Evolutionary conservation across 2,329 filamentous ascomycete species (phyloP).

Genomic region (Kalaharituber pfeilii): DNA sequence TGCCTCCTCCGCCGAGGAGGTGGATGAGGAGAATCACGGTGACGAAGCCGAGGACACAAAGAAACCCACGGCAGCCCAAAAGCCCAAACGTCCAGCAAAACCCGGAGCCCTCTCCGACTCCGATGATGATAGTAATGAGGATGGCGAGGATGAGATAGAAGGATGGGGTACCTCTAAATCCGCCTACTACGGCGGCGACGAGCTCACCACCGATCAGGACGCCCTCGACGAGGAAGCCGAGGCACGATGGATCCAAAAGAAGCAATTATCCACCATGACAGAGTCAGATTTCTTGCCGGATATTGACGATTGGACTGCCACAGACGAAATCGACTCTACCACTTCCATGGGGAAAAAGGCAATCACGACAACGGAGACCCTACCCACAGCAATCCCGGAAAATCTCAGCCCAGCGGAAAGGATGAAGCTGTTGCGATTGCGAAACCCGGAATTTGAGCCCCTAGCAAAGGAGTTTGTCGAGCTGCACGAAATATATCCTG

Average conservation of each 20-base stretch:
- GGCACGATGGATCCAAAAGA: constrained; percentile 72
- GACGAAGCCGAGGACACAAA: constrained; percentile 29
- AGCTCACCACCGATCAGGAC: constrained; percentile 49
- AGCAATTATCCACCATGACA: constrained; percentile 73
- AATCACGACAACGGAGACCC: constrained; percentile 59
- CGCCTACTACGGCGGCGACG: constrained; percentile 73
- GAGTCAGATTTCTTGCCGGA: constrained; percentile 91
- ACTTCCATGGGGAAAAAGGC: constrained; percentile 21
- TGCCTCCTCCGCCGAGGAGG: constrained; percentile 7
- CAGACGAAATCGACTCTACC: background rate
- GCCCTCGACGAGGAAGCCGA: constrained; percentile 86
- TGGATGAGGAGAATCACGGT: constrained; percentile 18
- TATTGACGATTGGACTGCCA: constrained; percentile 36
- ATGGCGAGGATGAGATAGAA: constrained; percentile 40
- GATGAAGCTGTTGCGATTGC: constrained; percentile 53
- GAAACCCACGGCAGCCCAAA: constrained; percentile 45
- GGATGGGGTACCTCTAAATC: constrained; percentile 79
- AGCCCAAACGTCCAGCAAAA: constrained; percentile 32
- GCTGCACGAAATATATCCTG: constrained; percentile 45
- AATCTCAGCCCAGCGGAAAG: constrained; percentile 61
- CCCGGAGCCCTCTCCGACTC: constrained; percentile 26
- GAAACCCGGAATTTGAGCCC: constrained; percentile 85
- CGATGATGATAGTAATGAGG: constrained; percentile 38
- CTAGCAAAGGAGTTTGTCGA: constrained; percentile 61
- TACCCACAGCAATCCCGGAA: constrained; percentile 62